A percentile compares a stretch with the other conserved stretches of the same genome.
These are phyloP conservation scores for Pythium guiyangense DNA, from an alignment of 352 stramenopile genomes.

Conservation along the genomic window DNA sequence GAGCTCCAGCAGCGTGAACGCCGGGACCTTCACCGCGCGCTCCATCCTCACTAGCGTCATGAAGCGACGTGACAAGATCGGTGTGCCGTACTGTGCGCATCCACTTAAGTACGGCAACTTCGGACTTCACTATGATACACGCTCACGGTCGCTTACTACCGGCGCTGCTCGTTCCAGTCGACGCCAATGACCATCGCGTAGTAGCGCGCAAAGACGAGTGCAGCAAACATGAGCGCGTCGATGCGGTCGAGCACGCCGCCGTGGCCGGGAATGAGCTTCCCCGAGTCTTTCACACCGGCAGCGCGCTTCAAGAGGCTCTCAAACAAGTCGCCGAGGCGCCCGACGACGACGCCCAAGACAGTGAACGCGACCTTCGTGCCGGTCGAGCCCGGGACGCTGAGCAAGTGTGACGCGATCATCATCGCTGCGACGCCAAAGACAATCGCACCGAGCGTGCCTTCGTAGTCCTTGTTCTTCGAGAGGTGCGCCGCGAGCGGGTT, in stretches of 20 bases:
- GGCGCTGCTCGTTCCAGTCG: slow-evolving; percentile 23
- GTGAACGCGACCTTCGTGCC: slow-evolving; percentile 85
- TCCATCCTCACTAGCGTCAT: neutral
- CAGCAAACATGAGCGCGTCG: slow-evolving; percentile 93
- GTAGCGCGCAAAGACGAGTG: slow-evolving; percentile 61
- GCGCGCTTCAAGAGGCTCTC: slow-evolving; percentile 95
- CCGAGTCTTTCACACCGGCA: slow-evolving; percentile 94
- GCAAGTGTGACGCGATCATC: slow-evolving; percentile 71
- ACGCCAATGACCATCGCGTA: slow-evolving; percentile 36
- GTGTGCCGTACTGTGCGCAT: no score
- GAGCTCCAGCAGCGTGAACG: slow-evolving; percentile 12
- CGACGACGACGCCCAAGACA: slow-evolving; percentile 89
- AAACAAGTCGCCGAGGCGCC: slow-evolving; percentile 93
- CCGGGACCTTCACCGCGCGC: neutral
- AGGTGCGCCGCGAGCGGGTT: slow-evolving; percentile 84
- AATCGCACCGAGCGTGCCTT: slow-evolving; percentile 91
- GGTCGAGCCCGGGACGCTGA: slow-evolving; percentile 65
- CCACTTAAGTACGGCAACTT: neutral
- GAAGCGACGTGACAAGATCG: no score
- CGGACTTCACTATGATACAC: neutral
- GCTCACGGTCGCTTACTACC: slow-evolving; percentile 6
- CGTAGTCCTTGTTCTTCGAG: slow-evolving; percentile 95
- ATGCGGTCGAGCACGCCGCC: slow-evolving; percentile 94
- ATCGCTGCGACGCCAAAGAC: slow-evolving; percentile 83
- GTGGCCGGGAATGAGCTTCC: slow-evolving; percentile 94